A percentile compares a stretch with the other conserved stretches of the same genome.
phyloP scores from a whole-genome alignment of 1,284 basidiomycete species.

The Boletus albobrunnescens region DNA sequence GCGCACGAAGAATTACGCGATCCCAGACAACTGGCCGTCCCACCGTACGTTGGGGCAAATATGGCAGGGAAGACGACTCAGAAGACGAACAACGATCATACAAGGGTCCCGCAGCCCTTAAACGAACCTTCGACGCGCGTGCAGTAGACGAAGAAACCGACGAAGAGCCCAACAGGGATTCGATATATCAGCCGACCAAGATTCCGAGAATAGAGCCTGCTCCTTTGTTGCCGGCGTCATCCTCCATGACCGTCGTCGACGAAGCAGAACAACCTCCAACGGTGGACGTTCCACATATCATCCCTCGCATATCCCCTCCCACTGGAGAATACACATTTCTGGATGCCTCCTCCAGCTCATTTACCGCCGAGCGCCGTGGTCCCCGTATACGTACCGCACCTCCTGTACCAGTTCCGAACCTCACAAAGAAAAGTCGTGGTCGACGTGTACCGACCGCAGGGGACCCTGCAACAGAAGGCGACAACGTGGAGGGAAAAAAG shows the following conservation, averaged over 20 bases:
- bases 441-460: slow-evolving; percentile 56
- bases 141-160: slow-evolving; percentile 35
- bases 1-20: slow-evolving; percentile 29
- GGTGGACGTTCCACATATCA: slow-evolving; percentile 7
- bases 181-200: slow-evolving; percentile 21
- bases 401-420: slow-evolving; percentile 63
- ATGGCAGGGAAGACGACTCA: slow-evolving; percentile 30
- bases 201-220: slow-evolving; percentile 28
- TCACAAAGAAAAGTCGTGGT: slow-evolving; percentile 70
- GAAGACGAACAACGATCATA: slow-evolving; percentile 24
- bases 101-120: slow-evolving; percentile 25
- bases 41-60: slow-evolving; percentile 34
- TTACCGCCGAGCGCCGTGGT: slow-evolving; percentile 33
- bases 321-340: slow-evolving; percentile 34
- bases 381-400: slow-evolving; percentile 38
- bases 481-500: slow-evolving; percentile 36
- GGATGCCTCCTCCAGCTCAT: slow-evolving; percentile 36
- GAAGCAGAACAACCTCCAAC: slow-evolving; percentile 15
- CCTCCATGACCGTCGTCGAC: slow-evolving; percentile 31
- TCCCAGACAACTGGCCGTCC: slow-evolving; percentile 34
- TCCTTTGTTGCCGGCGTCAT: slow-evolving; percentile 27
- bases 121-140: slow-evolving; percentile 34
- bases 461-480: slow-evolving; percentile 26
- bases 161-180: slow-evolving; percentile 25
- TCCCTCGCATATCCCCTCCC: slow-evolving; percentile 25